A percentile compares a stretch with the other conserved stretches of the same genome.
Conservation (phyloP, 192 early-diverging fungal species). For the Diversispora epigaea region DNA sequence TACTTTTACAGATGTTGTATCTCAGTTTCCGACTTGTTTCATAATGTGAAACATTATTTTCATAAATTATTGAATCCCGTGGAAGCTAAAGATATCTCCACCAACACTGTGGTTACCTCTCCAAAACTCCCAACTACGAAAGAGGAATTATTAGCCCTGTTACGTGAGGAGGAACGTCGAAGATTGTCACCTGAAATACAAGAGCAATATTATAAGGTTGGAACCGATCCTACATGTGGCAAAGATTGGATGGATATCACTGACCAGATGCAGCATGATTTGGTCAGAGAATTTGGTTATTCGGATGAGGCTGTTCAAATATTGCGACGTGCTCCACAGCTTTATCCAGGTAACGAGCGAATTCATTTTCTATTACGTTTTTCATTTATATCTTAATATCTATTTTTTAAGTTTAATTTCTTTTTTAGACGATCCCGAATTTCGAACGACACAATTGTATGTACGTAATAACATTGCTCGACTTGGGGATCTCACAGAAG, state of each 20-base stretch:
- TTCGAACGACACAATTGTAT: conserved; percentile 11
- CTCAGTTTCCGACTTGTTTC: no score
- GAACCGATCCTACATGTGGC: no score
- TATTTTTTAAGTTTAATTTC: neutral
- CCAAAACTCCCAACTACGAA: conserved; percentile 19
- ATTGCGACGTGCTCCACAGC: no score
- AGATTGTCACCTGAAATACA: conserved; percentile 17
- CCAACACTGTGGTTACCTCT: neutral
- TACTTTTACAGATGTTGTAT: no score
- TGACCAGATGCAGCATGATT: conserved; percentile 11
- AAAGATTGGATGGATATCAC: no score
- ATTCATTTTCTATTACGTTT: no score
- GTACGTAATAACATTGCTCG: conserved; percentile 16
- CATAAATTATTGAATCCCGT: no score
- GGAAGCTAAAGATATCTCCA: neutral
- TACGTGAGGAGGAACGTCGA: conserved; percentile 11
- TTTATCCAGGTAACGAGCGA: neutral
- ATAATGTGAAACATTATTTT: no score
- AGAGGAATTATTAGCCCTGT: neutral
- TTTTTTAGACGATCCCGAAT: conserved; percentile 17
- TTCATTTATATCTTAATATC: no score
- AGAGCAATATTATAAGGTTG: neutral
- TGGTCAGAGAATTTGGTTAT: neutral
- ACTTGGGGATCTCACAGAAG: no score
- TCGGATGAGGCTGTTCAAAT: no score